A percentile compares a stretch with the other conserved stretches of the same genome.
Conservation (phyloP, 73 alveolate species). For the Blepharisma stoltei region DNA sequence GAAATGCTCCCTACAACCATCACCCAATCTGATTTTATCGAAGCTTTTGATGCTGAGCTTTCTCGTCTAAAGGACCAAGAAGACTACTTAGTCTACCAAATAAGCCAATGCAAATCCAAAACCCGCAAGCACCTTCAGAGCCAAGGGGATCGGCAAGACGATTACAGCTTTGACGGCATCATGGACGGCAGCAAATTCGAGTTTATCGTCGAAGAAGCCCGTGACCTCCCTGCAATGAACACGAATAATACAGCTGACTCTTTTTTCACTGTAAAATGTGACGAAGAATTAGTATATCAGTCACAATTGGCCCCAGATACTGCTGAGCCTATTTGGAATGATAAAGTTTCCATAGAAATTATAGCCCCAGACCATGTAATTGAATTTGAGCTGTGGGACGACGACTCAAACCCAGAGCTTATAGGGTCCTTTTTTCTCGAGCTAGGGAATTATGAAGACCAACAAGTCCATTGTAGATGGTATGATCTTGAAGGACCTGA, state of each 20-base stretch:
- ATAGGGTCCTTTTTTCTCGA: constrained; percentile 15
- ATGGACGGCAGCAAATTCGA: constrained; percentile 19
- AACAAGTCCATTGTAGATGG: constrained; percentile 31
- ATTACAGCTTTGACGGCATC: not conserved
- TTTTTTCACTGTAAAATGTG: constrained; percentile 9
- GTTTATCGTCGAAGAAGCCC: constrained; percentile 27
- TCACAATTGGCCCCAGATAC: not conserved
- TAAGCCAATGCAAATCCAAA: not conserved
- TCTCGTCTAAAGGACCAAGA: constrained; percentile 20
- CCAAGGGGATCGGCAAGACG: not conserved
- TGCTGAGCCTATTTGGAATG: constrained; percentile 23
- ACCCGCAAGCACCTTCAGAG: not conserved
- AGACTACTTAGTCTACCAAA: constrained; percentile 18
- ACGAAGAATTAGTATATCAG: constrained; percentile 19
- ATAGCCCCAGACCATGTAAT: not conserved
- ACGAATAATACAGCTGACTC: constrained; percentile 29
- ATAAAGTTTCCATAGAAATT: not conserved
- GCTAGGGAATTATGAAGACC: constrained; percentile 13
- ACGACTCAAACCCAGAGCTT: constrained; percentile 3
- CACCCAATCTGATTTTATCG: constrained; percentile 5
- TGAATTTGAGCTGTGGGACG: constrained; percentile 16
- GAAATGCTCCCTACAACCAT: constrained; percentile 17
- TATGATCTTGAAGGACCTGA: constrained; percentile 32
- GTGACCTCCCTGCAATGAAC: constrained; percentile 35
- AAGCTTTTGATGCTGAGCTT: constrained; percentile 4